Base-by-base conservation (phyloP, 768 basidiomycete genomes). In the Lactifluus volemus region DNA sequence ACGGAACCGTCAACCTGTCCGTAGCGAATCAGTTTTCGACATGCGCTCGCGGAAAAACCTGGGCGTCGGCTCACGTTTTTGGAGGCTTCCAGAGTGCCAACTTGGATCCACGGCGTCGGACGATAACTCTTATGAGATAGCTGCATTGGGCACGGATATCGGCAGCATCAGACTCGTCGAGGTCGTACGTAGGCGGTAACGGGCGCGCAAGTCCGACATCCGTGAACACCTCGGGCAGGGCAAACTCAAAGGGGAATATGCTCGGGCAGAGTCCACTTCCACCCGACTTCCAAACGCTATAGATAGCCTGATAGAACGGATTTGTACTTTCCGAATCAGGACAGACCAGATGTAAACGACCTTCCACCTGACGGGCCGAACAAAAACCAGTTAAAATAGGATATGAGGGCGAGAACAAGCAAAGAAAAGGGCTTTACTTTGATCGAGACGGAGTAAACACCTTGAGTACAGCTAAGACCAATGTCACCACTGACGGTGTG, bases 111-210 rank as follows among this genome's bases (percentile, higher is more conserved):
- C 74, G 25, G 70, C 75, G 45, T 80, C 64, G 44, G 69, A 73
- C 64, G 12, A 58, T 69, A 19, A 87, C 70, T 4, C 69, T 75
- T 4, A 88, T 65, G 1, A 72, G 70, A 67, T 86, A 88, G 0
- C 70, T 67, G 47, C 72, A 76, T 48, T 74, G 77, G 5, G 49
- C 53, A 11, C 44, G 75, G 2, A 74, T 58, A 30, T 71, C 72
- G 8, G 71, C 66, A 36, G 69, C 68, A 17, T 72, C 66, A 8
- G 70, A 63, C 30, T 73, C 66, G 61, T 75, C 83, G 1, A 78
- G 75, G 1, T 69, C 63, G 64, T 79, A 86, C 11, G 73, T 76
- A 4, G 74, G 58, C 3, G 84, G 84, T 15, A 87, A 71, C 11
- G 69, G 49, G 17, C 65, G 63, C 10, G 7, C 8, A 5, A 32